Base-by-base conservation (phyloP, 306 rosid species). In the Cucurbita argyrosperma region DNA sequence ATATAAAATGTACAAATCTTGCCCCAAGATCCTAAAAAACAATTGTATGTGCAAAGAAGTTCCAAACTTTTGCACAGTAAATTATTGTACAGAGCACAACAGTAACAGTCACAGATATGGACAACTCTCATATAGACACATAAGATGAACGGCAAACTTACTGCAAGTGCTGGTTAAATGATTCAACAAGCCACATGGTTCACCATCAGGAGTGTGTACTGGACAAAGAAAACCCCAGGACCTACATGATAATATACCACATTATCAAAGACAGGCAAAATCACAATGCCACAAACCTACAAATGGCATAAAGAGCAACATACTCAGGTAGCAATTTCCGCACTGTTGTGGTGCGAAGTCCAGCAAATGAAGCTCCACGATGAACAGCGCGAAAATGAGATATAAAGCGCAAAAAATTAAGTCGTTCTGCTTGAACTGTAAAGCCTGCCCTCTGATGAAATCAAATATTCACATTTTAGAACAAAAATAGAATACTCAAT, bases 191-290 rank as follows among this genome's bases (percentile, higher is more conserved):
- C 98, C 98, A 85, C 98, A 94, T 47, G 98, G 98, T 65, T 85
- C 98, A 76, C 98, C 98, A 85, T 94, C 98, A 82, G 98, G 98
- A 45, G 98, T 94, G 81, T 94, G 97, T 68, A 94, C 98, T 37
- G 97, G 98, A 82, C 98, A 94, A 78, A 94, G 89, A 84, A 94
- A 94, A 68, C 97, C 98, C 98, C 98, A 94, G 75, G 98, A 90
- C 80, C 98, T 94, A 72, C 64, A 80, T 2, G 8, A 59, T 59
- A 19, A 19, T 19, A 19, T 19, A 59, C 65, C 18, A 59, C n/a
- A 76, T 57, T 63, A 79, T 71, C 73, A 38, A 76, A 63, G 55
- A 40, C n/a, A 52, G 15, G 5, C n/a, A 16, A 54, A 26, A 42
- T 71, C 47, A 77, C n/a, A 71, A 64, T 38, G 59, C 60, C 7